These are phyloP conservation scores for Blastomyces gilchristii DNA, from an alignment of 2,329 filamentous ascomycete genomes.

Conservation along the genomic window DNA sequence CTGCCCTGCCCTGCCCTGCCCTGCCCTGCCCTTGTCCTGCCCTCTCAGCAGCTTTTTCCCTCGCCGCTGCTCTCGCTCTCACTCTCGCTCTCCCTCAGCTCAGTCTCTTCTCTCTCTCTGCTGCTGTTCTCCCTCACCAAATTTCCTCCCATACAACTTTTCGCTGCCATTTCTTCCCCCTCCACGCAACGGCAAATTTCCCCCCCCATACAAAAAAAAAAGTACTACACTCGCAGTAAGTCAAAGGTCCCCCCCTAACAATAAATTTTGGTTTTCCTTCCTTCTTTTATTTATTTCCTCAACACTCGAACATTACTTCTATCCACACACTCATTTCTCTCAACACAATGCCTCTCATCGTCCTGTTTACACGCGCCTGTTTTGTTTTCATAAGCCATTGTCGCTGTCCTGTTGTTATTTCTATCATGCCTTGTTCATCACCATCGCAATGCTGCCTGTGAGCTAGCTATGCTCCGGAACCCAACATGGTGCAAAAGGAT, in stretches of 20 bases:
- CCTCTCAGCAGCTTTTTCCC: conserved; percentile 21
- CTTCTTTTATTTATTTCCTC: conserved; percentile 11
- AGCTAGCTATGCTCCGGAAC: not conserved
- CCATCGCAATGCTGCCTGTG: not conserved
- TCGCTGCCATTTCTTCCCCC: conserved; percentile 23
- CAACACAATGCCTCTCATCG: not conserved
- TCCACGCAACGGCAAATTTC: conserved; percentile 17
- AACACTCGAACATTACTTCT: conserved; percentile 4
- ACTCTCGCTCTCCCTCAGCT: conserved; percentile 25
- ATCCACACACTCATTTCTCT: not conserved
- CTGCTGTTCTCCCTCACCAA: conserved; percentile 25
- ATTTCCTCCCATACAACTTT: conserved; percentile 27
- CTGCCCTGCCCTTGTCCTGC: conserved; percentile 21
- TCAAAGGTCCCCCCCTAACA: conserved; percentile 23
- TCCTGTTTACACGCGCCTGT: conserved; percentile 3
- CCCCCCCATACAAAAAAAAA: conserved; percentile 29
- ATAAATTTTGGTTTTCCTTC: conserved; percentile 20
- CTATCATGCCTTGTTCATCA: not conserved
- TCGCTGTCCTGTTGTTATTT: not conserved
- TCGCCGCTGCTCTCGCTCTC: conserved; percentile 23
- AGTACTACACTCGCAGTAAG: conserved; percentile 30
- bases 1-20: conserved; percentile 16
- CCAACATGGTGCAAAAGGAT: not conserved
- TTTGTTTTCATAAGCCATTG: conserved; percentile 2
- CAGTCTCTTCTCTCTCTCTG: conserved; percentile 25